Conservation (phyloP, 208 protist genomes). For the Wallacemonas rigidus region DNA sequence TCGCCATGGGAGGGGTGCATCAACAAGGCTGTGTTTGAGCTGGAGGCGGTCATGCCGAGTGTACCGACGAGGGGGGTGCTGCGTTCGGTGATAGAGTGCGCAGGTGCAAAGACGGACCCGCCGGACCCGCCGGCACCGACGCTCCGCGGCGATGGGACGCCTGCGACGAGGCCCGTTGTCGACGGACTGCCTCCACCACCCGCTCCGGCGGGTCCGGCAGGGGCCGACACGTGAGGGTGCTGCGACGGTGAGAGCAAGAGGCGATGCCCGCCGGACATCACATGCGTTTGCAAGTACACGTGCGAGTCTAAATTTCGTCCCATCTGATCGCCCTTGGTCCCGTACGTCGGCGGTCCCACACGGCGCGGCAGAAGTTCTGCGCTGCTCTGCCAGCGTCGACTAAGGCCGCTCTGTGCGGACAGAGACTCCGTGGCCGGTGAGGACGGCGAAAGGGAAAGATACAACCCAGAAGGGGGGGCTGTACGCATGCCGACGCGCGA, state of each 20-base stretch:
- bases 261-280: slow-evolving; percentile 19
- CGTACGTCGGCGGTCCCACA: not conserved
- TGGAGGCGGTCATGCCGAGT: slow-evolving; percentile 10
- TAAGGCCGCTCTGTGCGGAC: not conserved
- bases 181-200: not conserved
- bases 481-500: not conserved
- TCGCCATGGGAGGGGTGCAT: not conserved
- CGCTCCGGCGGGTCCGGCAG: no score
- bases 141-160: not conserved
- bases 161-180: not conserved
- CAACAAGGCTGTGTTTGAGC: slow-evolving; percentile 6
- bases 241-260: not conserved
- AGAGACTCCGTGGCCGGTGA: not conserved
- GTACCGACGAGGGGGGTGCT: slow-evolving; percentile 17
- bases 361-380: not conserved
- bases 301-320: slow-evolving; percentile 31
- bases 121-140: not conserved
- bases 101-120: not conserved
- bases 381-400: not conserved
- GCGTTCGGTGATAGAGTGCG: not conserved
- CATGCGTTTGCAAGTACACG: slow-evolving; percentile 33
- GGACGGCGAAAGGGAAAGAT: not conserved
- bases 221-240: not conserved
- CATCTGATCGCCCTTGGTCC: slow-evolving; percentile 11
- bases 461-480: not conserved